Conservation (phyloP, 78 protist genomes). For the Anaeramoeba flamelloides region DNA sequence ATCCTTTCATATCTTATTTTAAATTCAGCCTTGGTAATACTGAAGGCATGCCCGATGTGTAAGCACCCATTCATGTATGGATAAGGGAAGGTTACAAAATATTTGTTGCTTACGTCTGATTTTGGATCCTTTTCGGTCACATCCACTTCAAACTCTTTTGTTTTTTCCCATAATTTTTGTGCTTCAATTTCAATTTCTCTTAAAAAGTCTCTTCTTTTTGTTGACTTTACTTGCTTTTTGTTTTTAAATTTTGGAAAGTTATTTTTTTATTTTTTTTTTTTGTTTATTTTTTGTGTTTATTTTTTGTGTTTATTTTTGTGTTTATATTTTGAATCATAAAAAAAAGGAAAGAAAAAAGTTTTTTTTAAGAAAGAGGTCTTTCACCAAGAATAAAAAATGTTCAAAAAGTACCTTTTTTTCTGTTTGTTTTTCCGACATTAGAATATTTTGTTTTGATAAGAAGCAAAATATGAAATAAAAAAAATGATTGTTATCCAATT, state of each 20-base stretch:
- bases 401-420: too few species aligned
- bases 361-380: too few species aligned
- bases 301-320: too few species aligned
- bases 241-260: too few species aligned
- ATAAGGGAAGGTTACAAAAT: constrained; percentile 79
- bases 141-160: constrained; percentile 24
- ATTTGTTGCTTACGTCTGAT: constrained; percentile 29
- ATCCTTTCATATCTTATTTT: constrained; percentile 74
- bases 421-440: too few species aligned
- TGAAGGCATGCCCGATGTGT: constrained; percentile 96
- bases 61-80: constrained; percentile 99
- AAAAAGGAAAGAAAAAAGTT: too few species aligned
- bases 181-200: constrained; percentile 5
- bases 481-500: constrained; percentile 2
- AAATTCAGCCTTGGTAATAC: constrained; percentile 92
- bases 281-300: too few species aligned
- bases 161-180: constrained; percentile 8
- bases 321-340: too few species aligned
- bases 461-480: constrained; percentile 1
- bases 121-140: constrained; percentile 3
- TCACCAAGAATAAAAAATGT: too few species aligned
- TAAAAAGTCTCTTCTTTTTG: constrained; percentile 1
- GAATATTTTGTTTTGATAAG: constrained; percentile 1
- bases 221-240: too few species aligned
- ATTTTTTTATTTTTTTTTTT: too few species aligned